Base-by-base conservation (phyloP, 257 asterid genomes). In the Scutellaria baicalensis region DNA sequence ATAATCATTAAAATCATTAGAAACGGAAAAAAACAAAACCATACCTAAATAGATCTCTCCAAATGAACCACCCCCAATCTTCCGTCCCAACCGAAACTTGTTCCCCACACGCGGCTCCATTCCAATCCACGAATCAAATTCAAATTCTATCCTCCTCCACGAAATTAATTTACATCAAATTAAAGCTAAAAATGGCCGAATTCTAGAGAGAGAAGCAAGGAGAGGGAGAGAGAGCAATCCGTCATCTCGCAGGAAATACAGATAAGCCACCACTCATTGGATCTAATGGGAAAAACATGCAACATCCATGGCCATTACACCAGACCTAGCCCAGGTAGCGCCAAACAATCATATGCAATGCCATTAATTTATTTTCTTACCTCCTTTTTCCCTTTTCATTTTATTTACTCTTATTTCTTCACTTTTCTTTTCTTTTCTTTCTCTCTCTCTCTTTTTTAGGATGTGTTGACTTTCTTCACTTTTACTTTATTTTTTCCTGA, bases 101-200 rank as follows among this genome's bases (percentile, higher is more conserved):
- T 83, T 83, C 58, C 89, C 92, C 72, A 86, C 87, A 18, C 89
- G 89, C 72, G 85, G 87, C 84, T 86, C 92, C 92, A 86, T 86
- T 49, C 35, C 72, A 75, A 14, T 50, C 31, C 48, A 44, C 68
- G 35, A 44, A 18, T 21, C 55, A 11, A 61, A 40, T 65, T 58
- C 75, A 48, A 50, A 49, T 40, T 12, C n/a, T 6, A 45, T 52
- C 7, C 60, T 11, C 16, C 54, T 39, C 13, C 61, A 8, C 75
- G 45, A 71, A 59, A 64, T 68, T 6, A 64, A 61, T 42, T 40
- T 7, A 10, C 45, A 40, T 40, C 40, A 64, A 58, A 78, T 58
- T n/a, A 16, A 39, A 59, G 54, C 64, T 49, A 69, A 72, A 57
- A 59, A 70, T 23, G 43, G 43, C 76, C 69, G 66, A 69, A 65